These are phyloP conservation scores for Globisporangium irregulare DNA, from an alignment of 352 stramenopile genomes.

Conservation along the genomic window DNA sequence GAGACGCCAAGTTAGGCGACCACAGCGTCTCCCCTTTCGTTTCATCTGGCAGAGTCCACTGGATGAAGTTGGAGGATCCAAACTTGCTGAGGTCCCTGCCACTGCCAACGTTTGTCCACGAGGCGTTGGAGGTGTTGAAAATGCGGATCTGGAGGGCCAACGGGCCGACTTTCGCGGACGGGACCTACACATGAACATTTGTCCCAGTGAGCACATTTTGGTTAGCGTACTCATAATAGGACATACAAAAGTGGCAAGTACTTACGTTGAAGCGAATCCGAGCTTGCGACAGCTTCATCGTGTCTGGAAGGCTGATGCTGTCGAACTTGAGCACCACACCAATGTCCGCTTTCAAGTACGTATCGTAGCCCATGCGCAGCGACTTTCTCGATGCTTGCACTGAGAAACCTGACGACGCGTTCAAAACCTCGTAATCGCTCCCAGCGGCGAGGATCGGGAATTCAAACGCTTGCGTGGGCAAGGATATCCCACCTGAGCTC, in stretches of 20 bases:
- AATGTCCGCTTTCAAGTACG: conserved; percentile 23
- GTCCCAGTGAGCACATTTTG: not conserved
- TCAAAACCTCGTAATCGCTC: conserved; percentile 6
- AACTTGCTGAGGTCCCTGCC: conserved; percentile 11
- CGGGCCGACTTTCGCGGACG: conserved; percentile 39
- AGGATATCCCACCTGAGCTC: not conserved
- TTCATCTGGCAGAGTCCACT: conserved; percentile 30
- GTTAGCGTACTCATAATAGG: not conserved
- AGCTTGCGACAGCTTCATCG: conserved; percentile 23
- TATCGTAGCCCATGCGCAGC: conserved; percentile 31
- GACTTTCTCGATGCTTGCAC: conserved; percentile 18
- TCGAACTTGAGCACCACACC: conserved; percentile 18
- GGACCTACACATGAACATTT: conserved; percentile 8
- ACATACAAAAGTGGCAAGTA: not conserved
- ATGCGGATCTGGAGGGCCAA: conserved; percentile 39
- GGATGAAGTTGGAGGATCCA: conserved; percentile 22
- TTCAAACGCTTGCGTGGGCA: not conserved
- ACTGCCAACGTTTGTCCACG: conserved; percentile 4
- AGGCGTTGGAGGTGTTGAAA: conserved; percentile 15
- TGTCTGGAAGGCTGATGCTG: conserved; percentile 26
- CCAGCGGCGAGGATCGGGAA: conserved; percentile 3
- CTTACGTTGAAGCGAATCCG: conserved; percentile 34
- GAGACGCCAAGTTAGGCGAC: conserved; percentile 30
- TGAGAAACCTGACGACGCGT: conserved; percentile 1
- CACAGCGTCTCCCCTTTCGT: conserved; percentile 21